Evolutionary conservation across 305 asterid genomes (phyloP).

Genomic region (Plantago coronopus): DNA sequence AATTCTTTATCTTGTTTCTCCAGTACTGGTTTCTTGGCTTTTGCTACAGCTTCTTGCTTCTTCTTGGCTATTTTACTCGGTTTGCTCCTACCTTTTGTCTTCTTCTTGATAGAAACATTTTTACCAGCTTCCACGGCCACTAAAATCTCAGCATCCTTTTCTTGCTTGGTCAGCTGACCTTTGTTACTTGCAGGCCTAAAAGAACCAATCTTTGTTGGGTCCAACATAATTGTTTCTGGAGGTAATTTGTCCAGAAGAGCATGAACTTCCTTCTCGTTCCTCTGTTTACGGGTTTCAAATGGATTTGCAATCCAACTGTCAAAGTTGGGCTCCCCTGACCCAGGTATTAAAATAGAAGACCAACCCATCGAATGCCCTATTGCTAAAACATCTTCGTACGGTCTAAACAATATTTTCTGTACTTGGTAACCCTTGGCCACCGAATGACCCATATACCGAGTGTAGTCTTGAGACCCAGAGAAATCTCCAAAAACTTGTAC

Average conservation of each 20-base stretch:
- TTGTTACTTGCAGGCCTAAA: constrained; percentile 51
- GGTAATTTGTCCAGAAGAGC: constrained; percentile 92
- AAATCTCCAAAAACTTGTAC: constrained; percentile 60
- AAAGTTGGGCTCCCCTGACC: constrained; percentile 92
- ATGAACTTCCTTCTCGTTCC: constrained; percentile 79
- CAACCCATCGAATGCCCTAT: constrained; percentile 92
- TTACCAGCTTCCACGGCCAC: constrained; percentile 71
- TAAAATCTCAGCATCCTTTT: constrained; percentile 55
- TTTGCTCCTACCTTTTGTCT: constrained; percentile 89
- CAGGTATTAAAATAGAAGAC: constrained; percentile 87
- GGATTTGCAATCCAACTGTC: constrained; percentile 92
- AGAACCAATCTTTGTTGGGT: constrained; percentile 85
- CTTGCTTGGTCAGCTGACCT: constrained; percentile 46
- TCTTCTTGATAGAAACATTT: constrained; percentile 48
- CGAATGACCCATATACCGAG: constrained; percentile 75
- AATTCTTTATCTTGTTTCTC: constrained; percentile 38
- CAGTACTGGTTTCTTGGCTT: constrained; percentile 62
- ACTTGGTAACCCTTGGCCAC: constrained; percentile 85
- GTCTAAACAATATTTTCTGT: constrained; percentile 52
- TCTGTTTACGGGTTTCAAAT: constrained; percentile 73
- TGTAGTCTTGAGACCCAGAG: constrained; percentile 56
- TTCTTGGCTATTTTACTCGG: constrained; percentile 70
- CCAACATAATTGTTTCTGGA: constrained; percentile 91
- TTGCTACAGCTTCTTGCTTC: constrained; percentile 62
- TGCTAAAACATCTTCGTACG: constrained; percentile 86